Conservation (phyloP, 2,329 filamentous ascomycete genomes). For the Trichophyton schoenleinii region DNA sequence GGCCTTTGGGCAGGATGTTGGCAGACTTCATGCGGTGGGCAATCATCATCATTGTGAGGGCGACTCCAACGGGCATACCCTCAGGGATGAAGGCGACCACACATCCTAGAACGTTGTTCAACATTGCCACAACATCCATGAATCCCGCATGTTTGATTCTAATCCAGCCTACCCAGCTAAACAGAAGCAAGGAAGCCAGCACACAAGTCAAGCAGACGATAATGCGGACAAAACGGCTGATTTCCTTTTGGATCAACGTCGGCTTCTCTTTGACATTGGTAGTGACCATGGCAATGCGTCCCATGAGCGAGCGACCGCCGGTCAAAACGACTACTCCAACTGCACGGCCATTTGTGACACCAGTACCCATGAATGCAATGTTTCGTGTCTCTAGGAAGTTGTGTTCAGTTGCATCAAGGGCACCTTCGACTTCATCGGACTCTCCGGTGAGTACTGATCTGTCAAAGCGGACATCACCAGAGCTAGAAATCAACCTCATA, state of each 20-base stretch:
- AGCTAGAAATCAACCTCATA: conserved; percentile 55
- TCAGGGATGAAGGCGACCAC: conserved; percentile 67
- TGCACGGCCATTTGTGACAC: conserved; percentile 57
- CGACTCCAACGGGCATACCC: conserved; percentile 57
- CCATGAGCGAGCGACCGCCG: conserved; percentile 62
- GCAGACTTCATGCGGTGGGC: conserved; percentile 66
- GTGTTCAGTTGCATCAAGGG: conserved; percentile 52
- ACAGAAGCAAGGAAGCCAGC: conserved; percentile 9
- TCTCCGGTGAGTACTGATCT: conserved; percentile 60
- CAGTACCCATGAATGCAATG: conserved; percentile 67
- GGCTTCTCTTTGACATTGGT: conserved; percentile 54
- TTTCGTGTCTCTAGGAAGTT: conserved; percentile 68
- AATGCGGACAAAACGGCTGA: conserved; percentile 57
- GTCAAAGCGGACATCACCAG: conserved; percentile 59
- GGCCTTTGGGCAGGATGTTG: conserved; percentile 65
- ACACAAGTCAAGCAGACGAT: conserved; percentile 48
- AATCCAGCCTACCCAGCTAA: conserved; percentile 53
- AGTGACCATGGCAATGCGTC: conserved; percentile 60
- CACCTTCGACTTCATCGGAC: conserved; percentile 51
- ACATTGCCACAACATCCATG: conserved; percentile 59
- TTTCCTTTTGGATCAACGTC: conserved; percentile 59
- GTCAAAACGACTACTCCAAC: conserved; percentile 58
- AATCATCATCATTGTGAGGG: conserved; percentile 59
- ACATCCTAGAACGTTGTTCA: conserved; percentile 59
- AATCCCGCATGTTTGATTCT: conserved; percentile 52